A percentile compares a stretch with the other conserved stretches of the same genome.
phyloP scores from a whole-genome alignment of 176 grass and related monocot genomes.

The Musa schizocarpa region DNA sequence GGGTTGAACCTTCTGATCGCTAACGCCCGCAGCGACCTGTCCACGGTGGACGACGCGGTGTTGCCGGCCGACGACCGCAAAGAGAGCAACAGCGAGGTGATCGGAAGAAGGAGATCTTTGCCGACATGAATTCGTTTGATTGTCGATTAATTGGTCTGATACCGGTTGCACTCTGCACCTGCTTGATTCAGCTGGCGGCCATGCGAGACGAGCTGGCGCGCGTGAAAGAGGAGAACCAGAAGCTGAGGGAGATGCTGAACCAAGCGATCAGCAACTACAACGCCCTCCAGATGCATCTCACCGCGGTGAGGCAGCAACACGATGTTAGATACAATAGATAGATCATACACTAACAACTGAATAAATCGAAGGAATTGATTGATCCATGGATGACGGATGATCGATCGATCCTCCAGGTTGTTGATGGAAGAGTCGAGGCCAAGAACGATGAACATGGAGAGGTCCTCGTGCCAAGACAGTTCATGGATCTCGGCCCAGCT shows the following conservation, averaged over 20 bases:
- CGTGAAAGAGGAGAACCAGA: slow-evolving; percentile 89
- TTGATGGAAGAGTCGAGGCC: background rate
- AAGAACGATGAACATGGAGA: background rate
- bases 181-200: slow-evolving; percentile 30
- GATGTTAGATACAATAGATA: background rate
- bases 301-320: slow-evolving; percentile 51
- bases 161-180: background rate
- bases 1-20: slow-evolving; percentile 42
- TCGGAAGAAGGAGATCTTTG: background rate
- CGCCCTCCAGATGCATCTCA: slow-evolving; percentile 66
- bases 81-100: slow-evolving; percentile 46
- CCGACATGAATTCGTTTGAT: background rate
- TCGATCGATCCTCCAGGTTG: slow-evolving; percentile 4
- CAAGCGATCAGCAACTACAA: slow-evolving; percentile 74
- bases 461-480: slow-evolving; percentile 41
- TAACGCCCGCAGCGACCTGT: slow-evolving; percentile 60
- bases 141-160: slow-evolving; percentile 6
- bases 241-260: slow-evolving; percentile 56
- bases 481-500: slow-evolving; percentile 34
- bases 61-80: slow-evolving; percentile 24
- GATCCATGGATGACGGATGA: background rate
- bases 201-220: slow-evolving; percentile 56
- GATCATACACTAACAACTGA: too few relatives aligned
- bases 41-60: slow-evolving; percentile 48
- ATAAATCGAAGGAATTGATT: background rate